Evolutionary conservation across 2,329 filamentous ascomycete species (phyloP).

Genomic region (Colletotrichum sansevieriae): DNA sequence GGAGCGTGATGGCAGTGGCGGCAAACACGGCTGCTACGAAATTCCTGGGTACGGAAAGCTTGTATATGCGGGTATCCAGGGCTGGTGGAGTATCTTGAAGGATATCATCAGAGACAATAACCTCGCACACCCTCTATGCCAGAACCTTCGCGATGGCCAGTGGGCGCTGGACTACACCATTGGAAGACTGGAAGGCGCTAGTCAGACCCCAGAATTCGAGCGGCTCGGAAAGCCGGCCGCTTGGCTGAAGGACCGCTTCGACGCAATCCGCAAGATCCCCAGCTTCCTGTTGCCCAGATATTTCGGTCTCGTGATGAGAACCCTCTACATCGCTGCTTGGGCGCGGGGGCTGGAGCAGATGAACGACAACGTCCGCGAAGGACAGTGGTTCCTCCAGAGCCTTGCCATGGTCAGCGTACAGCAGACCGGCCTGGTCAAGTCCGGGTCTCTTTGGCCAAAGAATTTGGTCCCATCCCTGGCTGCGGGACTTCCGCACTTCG

Average conservation of each 20-base stretch:
- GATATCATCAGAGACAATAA: slow-evolving; percentile 90
- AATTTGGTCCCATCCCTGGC: slow-evolving; percentile 89
- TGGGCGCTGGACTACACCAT: slow-evolving; percentile 94
- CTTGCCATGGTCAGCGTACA: slow-evolving; percentile 93
- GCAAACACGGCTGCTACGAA: slow-evolving; percentile 87
- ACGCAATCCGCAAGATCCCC: slow-evolving; percentile 86
- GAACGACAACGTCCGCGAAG: slow-evolving; percentile 79
- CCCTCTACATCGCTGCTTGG: slow-evolving; percentile 87
- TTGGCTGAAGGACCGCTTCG: slow-evolving; percentile 88
- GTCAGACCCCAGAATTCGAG: slow-evolving; percentile 71
- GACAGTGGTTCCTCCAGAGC: slow-evolving; percentile 90
- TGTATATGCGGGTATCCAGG: slow-evolving; percentile 96
- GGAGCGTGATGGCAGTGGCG: slow-evolving; percentile 81
- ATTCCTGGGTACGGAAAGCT: slow-evolving; percentile 87
- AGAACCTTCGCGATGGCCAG: slow-evolving; percentile 90
- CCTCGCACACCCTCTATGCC: slow-evolving; percentile 91
- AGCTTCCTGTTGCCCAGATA: slow-evolving; percentile 93
- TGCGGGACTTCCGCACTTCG: slow-evolving; percentile 93
- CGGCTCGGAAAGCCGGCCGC: slow-evolving; percentile 74
- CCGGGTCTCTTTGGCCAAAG: slow-evolving; percentile 89
- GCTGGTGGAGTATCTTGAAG: slow-evolving; percentile 95
- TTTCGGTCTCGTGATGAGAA: slow-evolving; percentile 89
- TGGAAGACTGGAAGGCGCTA: slow-evolving; percentile 80
- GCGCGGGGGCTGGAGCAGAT: slow-evolving; percentile 84
- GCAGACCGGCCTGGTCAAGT: slow-evolving; percentile 89